These are phyloP conservation scores for Penicillium sp. DNA, from an alignment of 2,329 filamentous ascomycete species.

Conservation along the genomic window DNA sequence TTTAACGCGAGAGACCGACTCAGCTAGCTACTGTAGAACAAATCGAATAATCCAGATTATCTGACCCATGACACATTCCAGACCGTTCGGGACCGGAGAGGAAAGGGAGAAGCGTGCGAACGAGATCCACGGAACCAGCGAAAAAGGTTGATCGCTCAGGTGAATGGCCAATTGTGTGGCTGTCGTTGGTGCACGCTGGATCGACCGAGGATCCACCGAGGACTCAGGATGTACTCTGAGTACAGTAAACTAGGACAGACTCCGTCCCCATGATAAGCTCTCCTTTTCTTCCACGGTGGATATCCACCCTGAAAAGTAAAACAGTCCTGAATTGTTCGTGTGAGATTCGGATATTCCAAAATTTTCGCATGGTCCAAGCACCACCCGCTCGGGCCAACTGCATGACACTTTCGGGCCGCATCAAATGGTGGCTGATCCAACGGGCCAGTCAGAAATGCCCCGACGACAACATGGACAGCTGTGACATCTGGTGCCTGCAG, in stretches of 20 bases:
- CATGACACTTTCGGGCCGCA: not conserved
- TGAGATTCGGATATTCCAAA: not conserved
- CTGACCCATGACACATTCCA: not conserved
- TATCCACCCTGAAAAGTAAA: not conserved
- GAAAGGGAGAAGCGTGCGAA: not conserved
- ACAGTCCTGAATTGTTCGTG: not conserved
- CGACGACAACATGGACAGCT: not conserved
- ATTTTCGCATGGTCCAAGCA: not conserved
- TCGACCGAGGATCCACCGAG: constrained; percentile 10
- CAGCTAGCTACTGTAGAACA: not conserved
- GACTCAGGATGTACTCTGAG: too few relatives aligned
- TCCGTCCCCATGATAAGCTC: too few relatives aligned
- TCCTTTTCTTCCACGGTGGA: not conserved
- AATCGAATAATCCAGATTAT: not conserved
- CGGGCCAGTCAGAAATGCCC: not conserved
- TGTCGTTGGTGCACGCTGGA: constrained; percentile 2
- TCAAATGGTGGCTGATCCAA: not conserved
- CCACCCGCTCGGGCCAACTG: constrained; percentile 1
- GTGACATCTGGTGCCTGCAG: not conserved
- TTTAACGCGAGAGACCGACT: too few relatives aligned
- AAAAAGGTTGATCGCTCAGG: not conserved
- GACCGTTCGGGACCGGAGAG: not conserved
- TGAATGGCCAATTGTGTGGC: not conserved
- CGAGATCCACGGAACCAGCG: constrained; percentile 5
- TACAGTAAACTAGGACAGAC: too few relatives aligned